Conservation (phyloP, 2,329 filamentous ascomycete genomes). For the Periconia sp. region DNA sequence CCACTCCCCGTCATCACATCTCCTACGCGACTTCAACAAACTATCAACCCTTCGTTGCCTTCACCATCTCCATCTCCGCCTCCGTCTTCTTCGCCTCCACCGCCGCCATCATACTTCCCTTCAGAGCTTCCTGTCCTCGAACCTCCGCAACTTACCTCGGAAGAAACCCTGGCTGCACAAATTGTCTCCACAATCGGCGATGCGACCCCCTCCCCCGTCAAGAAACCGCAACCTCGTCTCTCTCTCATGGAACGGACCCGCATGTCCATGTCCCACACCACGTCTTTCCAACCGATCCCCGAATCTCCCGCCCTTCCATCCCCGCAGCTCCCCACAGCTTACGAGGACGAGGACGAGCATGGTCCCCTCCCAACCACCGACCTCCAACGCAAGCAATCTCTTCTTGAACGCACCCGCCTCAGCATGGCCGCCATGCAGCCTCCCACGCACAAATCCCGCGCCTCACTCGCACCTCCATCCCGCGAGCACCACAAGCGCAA, state of each 20-base stretch:
- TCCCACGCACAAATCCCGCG: constrained; percentile 36
- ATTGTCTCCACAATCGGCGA: constrained; percentile 44
- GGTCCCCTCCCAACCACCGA: constrained; percentile 20
- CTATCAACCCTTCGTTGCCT: constrained; percentile 1
- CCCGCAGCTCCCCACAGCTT: constrained; percentile 9
- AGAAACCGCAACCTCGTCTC: constrained; percentile 40
- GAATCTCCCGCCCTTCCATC: constrained; percentile 23
- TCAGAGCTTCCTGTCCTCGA: constrained; percentile 23
- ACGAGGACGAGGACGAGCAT: constrained; percentile 1
- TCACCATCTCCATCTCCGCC: constrained; percentile 3
- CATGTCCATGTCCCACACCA: constrained; percentile 47
- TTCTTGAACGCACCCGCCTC: constrained; percentile 74
- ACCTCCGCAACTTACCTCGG: constrained; percentile 14
- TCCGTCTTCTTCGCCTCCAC: constrained; percentile 13
- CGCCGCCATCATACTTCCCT: constrained; percentile 17
- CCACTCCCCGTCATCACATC: constrained; percentile 5
- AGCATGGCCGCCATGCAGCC: constrained; percentile 67
- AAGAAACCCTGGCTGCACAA: constrained; percentile 40
- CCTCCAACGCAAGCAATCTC: constrained; percentile 44
- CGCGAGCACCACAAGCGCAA: constrained; percentile 18
- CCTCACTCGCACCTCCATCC: constrained; percentile 10
- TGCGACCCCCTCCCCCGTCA: constrained; percentile 45
- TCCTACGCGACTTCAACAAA: not conserved
- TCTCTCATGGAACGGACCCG: constrained; percentile 52
- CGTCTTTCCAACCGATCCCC: constrained; percentile 25